Percentiles rank a stretch among this genome's conserved stretches.
Evolutionary conservation across 208 protist species (phyloP).

Genomic region (Wallacemonas sp.): DNA sequence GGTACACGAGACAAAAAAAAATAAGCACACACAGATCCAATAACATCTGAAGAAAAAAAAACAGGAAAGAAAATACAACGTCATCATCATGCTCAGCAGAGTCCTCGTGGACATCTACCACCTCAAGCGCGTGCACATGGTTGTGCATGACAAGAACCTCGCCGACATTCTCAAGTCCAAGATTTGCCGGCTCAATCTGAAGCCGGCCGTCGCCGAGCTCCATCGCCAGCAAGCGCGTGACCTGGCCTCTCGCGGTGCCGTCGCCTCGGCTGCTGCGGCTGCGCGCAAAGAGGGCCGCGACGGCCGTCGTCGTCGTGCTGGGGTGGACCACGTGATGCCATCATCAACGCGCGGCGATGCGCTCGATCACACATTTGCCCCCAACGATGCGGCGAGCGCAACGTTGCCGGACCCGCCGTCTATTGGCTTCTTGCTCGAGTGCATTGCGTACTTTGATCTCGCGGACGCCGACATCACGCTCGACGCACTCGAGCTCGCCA

Average conservation of each 20-base stretch:
- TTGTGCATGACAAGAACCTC: conserved; percentile 64
- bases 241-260: neutral
- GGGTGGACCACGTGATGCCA: neutral
- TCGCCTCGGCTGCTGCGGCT: neutral
- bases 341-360: conserved; percentile 10
- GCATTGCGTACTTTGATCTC: conserved; percentile 77
- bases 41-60: neutral
- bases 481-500: conserved; percentile 62
- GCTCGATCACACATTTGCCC: neutral
- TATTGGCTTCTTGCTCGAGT: conserved; percentile 72
- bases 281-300: neutral
- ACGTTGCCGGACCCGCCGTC: conserved; percentile 41
- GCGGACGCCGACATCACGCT: conserved; percentile 45
- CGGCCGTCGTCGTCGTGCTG: neutral
- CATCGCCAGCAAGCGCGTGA: conserved; percentile 19
- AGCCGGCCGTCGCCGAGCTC: conserved; percentile 46
- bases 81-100: conserved; percentile 54
- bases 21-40: neutral
- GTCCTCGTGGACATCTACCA: conserved; percentile 74
- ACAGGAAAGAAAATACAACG: too few relatives aligned
- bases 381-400: neutral
- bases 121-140: conserved; percentile 70
- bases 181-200: conserved; percentile 65
- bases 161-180: conserved; percentile 68
- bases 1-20: conserved; percentile 9